These are phyloP conservation scores for Fraxinus baroniana DNA, from an alignment of 305 asterid genomes.

Conservation along the genomic window DNA sequence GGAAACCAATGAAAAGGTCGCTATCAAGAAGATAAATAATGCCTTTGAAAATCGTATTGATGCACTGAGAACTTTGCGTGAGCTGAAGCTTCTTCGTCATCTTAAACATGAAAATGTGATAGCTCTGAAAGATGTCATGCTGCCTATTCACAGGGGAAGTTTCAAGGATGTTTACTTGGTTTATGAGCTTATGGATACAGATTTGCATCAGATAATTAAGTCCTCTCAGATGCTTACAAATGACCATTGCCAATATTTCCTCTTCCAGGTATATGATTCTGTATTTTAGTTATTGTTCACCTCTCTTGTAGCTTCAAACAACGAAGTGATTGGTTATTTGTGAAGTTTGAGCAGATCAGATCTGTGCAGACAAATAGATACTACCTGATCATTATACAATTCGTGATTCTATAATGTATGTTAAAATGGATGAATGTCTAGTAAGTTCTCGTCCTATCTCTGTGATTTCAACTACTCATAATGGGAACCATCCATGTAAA, in stretches of 20 bases:
- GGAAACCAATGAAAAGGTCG: constrained; percentile 34
- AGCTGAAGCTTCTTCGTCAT: constrained; percentile 38
- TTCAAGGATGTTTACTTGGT: constrained; percentile 39
- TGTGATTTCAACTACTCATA: neutral
- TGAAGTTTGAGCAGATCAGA: neutral
- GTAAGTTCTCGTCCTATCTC: neutral
- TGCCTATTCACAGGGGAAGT: constrained; percentile 35
- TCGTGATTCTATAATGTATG: neutral
- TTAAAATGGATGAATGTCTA: neutral
- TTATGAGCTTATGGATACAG: constrained; percentile 41
- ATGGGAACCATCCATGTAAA: neutral
- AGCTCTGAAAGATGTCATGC: constrained; percentile 36
- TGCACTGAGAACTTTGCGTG: constrained; percentile 37
- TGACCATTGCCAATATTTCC: constrained; percentile 40
- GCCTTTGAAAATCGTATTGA: constrained; percentile 36
- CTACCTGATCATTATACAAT: neutral
- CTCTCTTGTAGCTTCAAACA: neutral
- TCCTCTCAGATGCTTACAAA: constrained; percentile 33
- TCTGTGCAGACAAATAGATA: neutral
- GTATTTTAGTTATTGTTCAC: neutral
- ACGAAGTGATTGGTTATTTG: neutral
- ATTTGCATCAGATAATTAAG: constrained; percentile 38
- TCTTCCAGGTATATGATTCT: constrained; percentile 26
- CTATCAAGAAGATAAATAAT: constrained; percentile 37
- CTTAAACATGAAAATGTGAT: constrained; percentile 35